Evolutionary conservation across 768 basidiomycete genomes (phyloP), one percentile per base, ranked within the genome.

Genomic region (Termitomyces titanicus): DNA sequence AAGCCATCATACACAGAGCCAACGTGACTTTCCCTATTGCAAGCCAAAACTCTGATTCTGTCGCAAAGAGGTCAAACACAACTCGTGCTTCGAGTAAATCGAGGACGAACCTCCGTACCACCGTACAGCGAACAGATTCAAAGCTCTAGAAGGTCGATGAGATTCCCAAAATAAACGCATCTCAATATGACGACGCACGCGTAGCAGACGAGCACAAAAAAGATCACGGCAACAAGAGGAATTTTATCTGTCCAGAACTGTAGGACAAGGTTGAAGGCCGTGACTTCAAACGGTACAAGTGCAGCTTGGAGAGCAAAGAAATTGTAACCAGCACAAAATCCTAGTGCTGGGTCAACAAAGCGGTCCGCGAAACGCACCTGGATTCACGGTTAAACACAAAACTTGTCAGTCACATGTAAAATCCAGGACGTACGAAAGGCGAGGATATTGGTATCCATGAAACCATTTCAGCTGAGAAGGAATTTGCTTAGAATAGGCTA

Each of bases 371-470:
- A 89, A 57, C 86, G 83, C 25, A 81, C 73, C 77, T 79, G 29
- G 15, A 15, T 55, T 42, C 37, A 45, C 22, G 11, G 24, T 27
- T 12, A 49, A n/a, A 49, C 24, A 37, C 35, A 12, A 24, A 37
- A 7, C 10, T n/a, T 17, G 3, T 11, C 8, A n/a, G 5, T 2
- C 12, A 24, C 13, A 51, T 31, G n/a, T 46, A 43, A 1, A 35
- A 34, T n/a, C n/a, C n/a, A 24, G 27, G 45, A 65, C 77, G 38
- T 55, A 88, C 84, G 66, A 89, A 90, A 5, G 87, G 84, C 5
- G 89, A 88, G 6, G 87, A 82, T 60, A 91, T 84, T 5, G 89
- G 89, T 5, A 88, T 88, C 72, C 83, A 85, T n/a, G 85, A 81
- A 29, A 88, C 87, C 89, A 91, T 90, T 69, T 92, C 89, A 35